A percentile compares a stretch with the other conserved stretches of the same genome.
phyloP scores from a whole-genome alignment of 78 protist species.

The Dictyostelium brefeldianum region DNA sequence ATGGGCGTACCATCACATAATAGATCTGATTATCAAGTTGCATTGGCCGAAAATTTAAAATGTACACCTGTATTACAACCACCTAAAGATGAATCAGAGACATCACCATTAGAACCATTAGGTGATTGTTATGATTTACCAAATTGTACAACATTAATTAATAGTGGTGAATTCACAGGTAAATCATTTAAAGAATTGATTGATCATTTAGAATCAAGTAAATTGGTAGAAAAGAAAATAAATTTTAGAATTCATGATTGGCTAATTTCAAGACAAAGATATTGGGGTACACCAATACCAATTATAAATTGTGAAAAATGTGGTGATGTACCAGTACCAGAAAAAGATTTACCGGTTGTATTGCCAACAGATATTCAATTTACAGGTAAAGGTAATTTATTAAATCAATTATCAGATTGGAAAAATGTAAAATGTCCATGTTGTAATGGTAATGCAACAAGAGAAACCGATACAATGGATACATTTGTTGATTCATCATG shows the following conservation, averaged over 20 bases:
- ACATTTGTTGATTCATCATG: constrained; percentile 96
- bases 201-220: constrained; percentile 5
- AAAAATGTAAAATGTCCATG: constrained; percentile 79
- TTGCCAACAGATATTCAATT: constrained; percentile 83
- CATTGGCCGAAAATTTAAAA: constrained; percentile 60
- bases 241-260: constrained; percentile 94
- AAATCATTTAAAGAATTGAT: constrained; percentile 46
- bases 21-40: constrained; percentile 90
- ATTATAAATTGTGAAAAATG: constrained; percentile 87
- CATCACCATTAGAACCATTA: background rate
- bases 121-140: constrained; percentile 52
- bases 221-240: background rate
- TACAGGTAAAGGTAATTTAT: constrained; percentile 70
- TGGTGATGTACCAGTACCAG: constrained; percentile 91
- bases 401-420: constrained; percentile 63
- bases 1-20: constrained; percentile 97
- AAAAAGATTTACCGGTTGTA: constrained; percentile 86
- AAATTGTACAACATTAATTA: constrained; percentile 41
- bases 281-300: constrained; percentile 98
- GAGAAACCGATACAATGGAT: constrained; percentile 96
- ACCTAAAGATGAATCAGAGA: background rate
- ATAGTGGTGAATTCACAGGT: constrained; percentile 70
- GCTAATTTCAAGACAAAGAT: constrained; percentile 96
- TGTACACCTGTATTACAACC: constrained; percentile 31
- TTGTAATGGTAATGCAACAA: constrained; percentile 78